Conservation (phyloP, 495 filamentous ascomycete species). For the Neurospora cerealis region DNA sequence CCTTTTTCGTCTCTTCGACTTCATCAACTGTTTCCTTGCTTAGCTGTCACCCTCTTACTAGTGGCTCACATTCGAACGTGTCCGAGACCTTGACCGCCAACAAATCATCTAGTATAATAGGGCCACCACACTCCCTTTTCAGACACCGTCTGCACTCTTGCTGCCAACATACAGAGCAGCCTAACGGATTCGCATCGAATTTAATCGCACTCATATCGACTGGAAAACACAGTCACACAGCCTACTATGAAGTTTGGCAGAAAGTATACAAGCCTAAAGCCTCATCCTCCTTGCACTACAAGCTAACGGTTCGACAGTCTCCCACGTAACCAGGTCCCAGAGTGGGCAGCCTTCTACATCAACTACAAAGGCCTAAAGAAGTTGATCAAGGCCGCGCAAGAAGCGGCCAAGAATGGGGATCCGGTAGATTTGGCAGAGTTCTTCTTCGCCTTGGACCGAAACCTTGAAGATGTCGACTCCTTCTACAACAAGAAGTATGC, state of each 20-base stretch:
- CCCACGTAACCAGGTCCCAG: slow-evolving; percentile 87
- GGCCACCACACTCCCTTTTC: not conserved
- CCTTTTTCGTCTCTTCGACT: not conserved
- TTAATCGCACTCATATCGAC: not conserved
- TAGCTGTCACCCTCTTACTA: not conserved
- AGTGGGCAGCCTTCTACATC: slow-evolving; percentile 90
- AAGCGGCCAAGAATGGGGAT: slow-evolving; percentile 52
- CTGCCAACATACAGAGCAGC: not conserved
- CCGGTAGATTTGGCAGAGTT: slow-evolving; percentile 82
- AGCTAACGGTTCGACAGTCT: slow-evolving; percentile 44
- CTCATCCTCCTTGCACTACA: not conserved
- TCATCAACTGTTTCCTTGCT: not conserved
- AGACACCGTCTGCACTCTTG: not conserved
- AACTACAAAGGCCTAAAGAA: slow-evolving; percentile 95
- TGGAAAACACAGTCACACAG: slow-evolving; percentile 1
- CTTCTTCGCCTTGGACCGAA: slow-evolving; percentile 88
- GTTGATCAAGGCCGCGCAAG: slow-evolving; percentile 70
- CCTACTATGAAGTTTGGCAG: slow-evolving; percentile 69
- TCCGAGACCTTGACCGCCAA: not conserved
- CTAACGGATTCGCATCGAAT: not conserved
- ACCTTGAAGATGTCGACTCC: slow-evolving; percentile 86
- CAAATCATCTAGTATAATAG: not conserved
- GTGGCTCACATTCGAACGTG: not conserved
- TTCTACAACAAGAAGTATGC: slow-evolving; percentile 94
- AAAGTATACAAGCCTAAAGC: slow-evolving; percentile 35